Percentiles rank a stretch among this genome's conserved stretches.
These are phyloP conservation scores for Cladorrhinum samala DNA, from an alignment of 495 filamentous ascomycete genomes.

Conservation along the genomic window DNA sequence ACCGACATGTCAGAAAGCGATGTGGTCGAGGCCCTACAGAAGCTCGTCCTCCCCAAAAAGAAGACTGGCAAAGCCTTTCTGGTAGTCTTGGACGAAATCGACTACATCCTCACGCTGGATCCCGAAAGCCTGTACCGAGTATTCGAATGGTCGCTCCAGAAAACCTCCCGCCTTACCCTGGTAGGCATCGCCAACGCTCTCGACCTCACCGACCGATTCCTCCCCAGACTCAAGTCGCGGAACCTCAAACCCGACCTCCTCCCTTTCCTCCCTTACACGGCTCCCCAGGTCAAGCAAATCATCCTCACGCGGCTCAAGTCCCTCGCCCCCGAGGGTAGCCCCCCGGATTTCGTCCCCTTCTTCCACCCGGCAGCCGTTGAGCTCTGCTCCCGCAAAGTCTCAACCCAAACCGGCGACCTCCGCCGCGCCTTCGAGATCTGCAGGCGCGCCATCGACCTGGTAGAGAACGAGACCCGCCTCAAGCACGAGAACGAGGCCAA, in stretches of 20 bases:
- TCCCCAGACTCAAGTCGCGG: constrained; percentile 87
- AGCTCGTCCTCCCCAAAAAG: constrained; percentile 57
- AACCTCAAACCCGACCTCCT: constrained; percentile 85
- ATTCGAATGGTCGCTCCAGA: constrained; percentile 87
- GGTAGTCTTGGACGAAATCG: constrained; percentile 88
- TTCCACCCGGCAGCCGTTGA: constrained; percentile 90
- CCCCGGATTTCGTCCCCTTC: constrained; percentile 67
- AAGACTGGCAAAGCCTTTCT: constrained; percentile 57
- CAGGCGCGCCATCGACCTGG: constrained; percentile 79
- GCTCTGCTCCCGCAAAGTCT: constrained; percentile 88
- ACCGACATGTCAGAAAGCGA: constrained; percentile 42
- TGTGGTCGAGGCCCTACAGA: constrained; percentile 53
- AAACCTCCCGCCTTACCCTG: constrained; percentile 68
- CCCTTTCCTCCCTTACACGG: constrained; percentile 89
- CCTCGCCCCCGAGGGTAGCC: constrained; percentile 48
- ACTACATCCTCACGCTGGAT: constrained; percentile 83
- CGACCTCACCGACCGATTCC: constrained; percentile 89
- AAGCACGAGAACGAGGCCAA: constrained; percentile 52
- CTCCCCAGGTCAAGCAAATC: constrained; percentile 78
- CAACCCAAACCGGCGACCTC: constrained; percentile 86
- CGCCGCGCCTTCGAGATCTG: constrained; percentile 94
- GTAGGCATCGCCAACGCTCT: constrained; percentile 96
- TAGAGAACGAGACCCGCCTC: constrained; percentile 73
- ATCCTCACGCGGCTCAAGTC: constrained; percentile 77
- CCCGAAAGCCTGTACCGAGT: constrained; percentile 79